Conservation (phyloP, 257 asterid genomes). For the Coffea canephora region DNA sequence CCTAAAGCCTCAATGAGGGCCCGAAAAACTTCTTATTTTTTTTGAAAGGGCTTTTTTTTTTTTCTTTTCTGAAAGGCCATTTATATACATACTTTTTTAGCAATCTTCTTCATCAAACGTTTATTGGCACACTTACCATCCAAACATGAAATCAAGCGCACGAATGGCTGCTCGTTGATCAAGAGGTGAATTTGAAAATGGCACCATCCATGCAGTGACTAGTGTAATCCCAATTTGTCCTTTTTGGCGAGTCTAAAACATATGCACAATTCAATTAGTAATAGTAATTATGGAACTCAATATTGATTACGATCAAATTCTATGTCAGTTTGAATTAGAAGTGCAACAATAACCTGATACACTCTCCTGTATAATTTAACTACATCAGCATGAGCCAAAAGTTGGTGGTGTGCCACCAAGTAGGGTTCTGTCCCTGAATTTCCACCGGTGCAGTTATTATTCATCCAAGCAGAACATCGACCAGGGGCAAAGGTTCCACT, state of each 20-base stretch:
- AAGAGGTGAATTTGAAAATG: slow-evolving; percentile 12
- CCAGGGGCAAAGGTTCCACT: slow-evolving; percentile 46
- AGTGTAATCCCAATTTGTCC: slow-evolving; percentile 58
- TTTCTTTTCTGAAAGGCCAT: no score
- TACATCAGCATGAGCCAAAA: slow-evolving; percentile 44
- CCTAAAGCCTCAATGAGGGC: no score
- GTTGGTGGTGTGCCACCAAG: slow-evolving; percentile 41
- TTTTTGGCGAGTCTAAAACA: slow-evolving; percentile 13
- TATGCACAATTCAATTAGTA: not conserved
- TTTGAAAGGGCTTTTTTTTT: no score
- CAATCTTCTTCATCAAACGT: not conserved
- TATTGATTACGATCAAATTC: no score
- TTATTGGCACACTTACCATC: slow-evolving; percentile 42
- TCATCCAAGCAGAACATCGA: slow-evolving; percentile 36
- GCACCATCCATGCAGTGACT: slow-evolving; percentile 42
- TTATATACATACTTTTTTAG: no score
- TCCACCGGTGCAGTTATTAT: slow-evolving; percentile 35
- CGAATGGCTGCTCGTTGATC: slow-evolving; percentile 44
- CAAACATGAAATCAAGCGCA: slow-evolving; percentile 52
- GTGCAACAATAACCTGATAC: slow-evolving; percentile 37
- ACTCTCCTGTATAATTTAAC: slow-evolving; percentile 38
- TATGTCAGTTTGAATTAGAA: no score
- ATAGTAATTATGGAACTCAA: not conserved
- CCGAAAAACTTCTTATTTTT: no score
- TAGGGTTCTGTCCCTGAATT: slow-evolving; percentile 60